Evolutionary conservation across 2,329 filamentous ascomycete species (phyloP).

Genomic region (Fusarium tupiense): DNA sequence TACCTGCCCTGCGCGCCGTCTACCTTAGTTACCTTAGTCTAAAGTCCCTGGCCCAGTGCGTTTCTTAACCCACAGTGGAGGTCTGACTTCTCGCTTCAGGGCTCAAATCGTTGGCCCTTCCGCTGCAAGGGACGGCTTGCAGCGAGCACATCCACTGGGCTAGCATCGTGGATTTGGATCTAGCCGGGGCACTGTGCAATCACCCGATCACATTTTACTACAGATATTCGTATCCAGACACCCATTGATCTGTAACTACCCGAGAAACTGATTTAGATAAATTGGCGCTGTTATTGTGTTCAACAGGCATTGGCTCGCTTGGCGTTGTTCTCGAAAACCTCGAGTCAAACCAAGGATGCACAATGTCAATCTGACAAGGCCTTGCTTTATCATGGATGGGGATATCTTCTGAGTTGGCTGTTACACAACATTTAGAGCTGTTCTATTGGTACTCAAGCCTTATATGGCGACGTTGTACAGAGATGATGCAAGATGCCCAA

Average conservation of each 20-base stretch:
- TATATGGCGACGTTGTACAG: slow-evolving; percentile 21
- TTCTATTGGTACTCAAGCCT: slow-evolving; percentile 20
- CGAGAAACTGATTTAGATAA: slow-evolving; percentile 18
- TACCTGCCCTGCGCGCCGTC: not conserved
- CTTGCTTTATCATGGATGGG: slow-evolving; percentile 3
- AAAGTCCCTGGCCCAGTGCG: slow-evolving; percentile 22
- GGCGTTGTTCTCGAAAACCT: not conserved
- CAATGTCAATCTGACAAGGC: slow-evolving; percentile 13
- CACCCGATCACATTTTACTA: slow-evolving; percentile 22
- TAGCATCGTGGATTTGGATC: slow-evolving; percentile 5
- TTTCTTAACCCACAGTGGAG: slow-evolving; percentile 16
- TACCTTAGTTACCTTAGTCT: slow-evolving; percentile 16
- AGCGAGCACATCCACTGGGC: slow-evolving; percentile 27
- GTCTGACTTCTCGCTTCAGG: slow-evolving; percentile 35
- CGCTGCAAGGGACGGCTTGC: slow-evolving; percentile 37
- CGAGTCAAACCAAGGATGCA: slow-evolving; percentile 1
- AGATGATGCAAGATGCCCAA: slow-evolving; percentile 30
- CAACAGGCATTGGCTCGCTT: slow-evolving; percentile 15
- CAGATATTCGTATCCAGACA: slow-evolving; percentile 2
- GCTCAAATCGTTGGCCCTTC: slow-evolving; percentile 37
- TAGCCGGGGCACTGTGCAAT: slow-evolving; percentile 31
- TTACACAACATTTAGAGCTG: slow-evolving; percentile 9
- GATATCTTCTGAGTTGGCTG: slow-evolving; percentile 28
- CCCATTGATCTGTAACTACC: slow-evolving; percentile 25
- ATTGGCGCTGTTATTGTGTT: slow-evolving; percentile 7